These are phyloP conservation scores for Ajuga chamaepitys DNA, from an alignment of 257 asterid species.

Conservation along the genomic window DNA sequence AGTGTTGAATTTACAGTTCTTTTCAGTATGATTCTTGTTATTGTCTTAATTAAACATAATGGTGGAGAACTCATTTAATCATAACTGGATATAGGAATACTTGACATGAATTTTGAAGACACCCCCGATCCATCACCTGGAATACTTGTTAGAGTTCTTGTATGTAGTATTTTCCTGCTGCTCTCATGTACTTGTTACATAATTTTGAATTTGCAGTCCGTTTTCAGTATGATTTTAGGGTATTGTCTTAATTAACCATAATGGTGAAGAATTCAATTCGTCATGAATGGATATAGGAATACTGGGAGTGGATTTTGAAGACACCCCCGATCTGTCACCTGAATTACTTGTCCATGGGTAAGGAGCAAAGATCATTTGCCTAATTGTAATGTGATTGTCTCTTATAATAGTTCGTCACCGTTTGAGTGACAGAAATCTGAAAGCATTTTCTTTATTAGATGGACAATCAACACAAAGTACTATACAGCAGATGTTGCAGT, in stretches of 20 bases:
- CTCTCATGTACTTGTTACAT: neutral
- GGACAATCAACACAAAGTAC: slow-evolving; percentile 90
- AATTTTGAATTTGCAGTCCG: neutral
- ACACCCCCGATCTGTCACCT: slow-evolving; percentile 42
- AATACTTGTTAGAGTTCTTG: neutral
- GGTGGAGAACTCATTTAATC: no score
- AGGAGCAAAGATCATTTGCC: slow-evolving; percentile 17
- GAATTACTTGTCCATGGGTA: slow-evolving; percentile 62
- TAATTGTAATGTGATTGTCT: neutral
- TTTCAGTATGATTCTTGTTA: no score
- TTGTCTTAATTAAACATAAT: no score
- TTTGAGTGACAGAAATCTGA: slow-evolving; percentile 6
- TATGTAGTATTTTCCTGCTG: neutral
- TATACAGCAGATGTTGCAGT: slow-evolving; percentile 78
- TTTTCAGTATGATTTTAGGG: neutral
- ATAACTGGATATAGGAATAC: no score
- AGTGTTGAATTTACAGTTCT: no score
- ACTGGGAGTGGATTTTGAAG: slow-evolving; percentile 61
- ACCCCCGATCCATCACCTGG: no score
- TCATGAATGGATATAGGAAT: slow-evolving; percentile 40
- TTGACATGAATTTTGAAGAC: no score
- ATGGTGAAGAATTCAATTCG: neutral
- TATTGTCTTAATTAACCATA: neutral
- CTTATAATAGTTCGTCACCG: neutral
- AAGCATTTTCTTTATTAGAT: slow-evolving; percentile 41